A percentile compares a stretch with the other conserved stretches of the same genome.
These are phyloP conservation scores for Pistacia vera DNA, from an alignment of 345 rosid genomes.

Conservation along the genomic window DNA sequence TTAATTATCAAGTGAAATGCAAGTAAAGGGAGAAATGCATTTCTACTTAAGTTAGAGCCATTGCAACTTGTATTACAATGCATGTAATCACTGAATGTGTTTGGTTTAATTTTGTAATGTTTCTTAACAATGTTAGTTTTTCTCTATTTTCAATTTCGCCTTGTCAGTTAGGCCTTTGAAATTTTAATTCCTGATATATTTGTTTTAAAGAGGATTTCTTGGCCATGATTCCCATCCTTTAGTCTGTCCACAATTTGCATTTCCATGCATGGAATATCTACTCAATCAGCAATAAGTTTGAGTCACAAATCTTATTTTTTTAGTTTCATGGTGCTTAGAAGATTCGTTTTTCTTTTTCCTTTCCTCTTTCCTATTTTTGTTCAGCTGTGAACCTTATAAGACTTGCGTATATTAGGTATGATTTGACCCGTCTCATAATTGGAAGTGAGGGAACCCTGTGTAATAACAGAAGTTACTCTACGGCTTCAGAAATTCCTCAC, in stretches of 20 bases:
- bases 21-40: not conserved
- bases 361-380: not conserved
- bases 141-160: not conserved
- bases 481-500: constrained; percentile 90
- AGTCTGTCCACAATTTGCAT: not conserved
- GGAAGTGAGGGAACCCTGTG: constrained; percentile 95
- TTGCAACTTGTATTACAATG: not conserved
- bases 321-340: not conserved
- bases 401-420: constrained; percentile 54
- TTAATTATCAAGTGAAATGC: not conserved
- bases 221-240: constrained; percentile 10
- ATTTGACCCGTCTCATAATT: constrained; percentile 82
- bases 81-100: not conserved
- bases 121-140: not conserved
- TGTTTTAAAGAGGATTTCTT: not conserved
- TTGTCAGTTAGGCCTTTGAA: not conserved
- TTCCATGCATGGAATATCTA: not conserved
- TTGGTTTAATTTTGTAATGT: not conserved
- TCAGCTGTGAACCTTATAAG: constrained; percentile 10
- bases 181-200: not conserved
- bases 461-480: constrained; percentile 84
- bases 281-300: not conserved
- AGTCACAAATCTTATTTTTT: not conserved
- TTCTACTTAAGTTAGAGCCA: not conserved
- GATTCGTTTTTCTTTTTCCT: not conserved